Conservation (phyloP, 805 yeast genomes). For the Saccharomycopsis lassenensis region DNA sequence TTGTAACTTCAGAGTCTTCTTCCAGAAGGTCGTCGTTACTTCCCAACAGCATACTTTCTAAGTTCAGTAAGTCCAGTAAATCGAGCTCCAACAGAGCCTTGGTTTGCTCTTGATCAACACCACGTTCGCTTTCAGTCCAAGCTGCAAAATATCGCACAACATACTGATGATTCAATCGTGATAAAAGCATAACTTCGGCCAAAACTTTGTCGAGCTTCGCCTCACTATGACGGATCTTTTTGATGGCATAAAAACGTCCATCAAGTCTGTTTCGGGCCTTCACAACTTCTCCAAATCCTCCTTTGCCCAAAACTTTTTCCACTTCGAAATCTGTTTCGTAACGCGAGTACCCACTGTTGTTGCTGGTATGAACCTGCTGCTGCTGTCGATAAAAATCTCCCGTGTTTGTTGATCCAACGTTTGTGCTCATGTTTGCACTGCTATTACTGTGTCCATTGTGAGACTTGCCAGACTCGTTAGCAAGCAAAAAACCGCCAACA, state of each 20-base stretch:
- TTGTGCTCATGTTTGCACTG: too few relatives aligned
- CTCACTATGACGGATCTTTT: constrained; percentile 76
- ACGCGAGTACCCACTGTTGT: constrained; percentile 38
- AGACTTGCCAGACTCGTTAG: constrained; percentile 22
- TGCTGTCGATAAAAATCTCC: too few relatives aligned
- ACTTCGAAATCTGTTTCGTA: constrained; percentile 94
- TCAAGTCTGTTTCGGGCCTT: constrained; percentile 89
- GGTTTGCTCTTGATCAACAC: constrained; percentile 18
- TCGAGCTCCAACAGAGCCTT: too few relatives aligned
- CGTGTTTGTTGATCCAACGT: too few relatives aligned
- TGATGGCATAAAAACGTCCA: constrained; percentile 90
- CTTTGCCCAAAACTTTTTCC: constrained; percentile 80
- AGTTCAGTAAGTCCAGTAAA: too few relatives aligned
- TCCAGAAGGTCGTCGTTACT: too few relatives aligned
- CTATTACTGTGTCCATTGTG: too few relatives aligned
- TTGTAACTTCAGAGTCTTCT: too few relatives aligned
- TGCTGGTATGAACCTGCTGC: too few relatives aligned
- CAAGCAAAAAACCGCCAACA: constrained; percentile 24
- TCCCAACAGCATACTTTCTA: too few relatives aligned
- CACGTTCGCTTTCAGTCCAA: constrained; percentile 82
- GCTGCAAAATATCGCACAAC: constrained; percentile 96
- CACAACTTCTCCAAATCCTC: constrained; percentile 98
- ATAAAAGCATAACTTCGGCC: constrained; percentile 85
- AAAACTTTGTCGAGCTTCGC: constrained; percentile 70
- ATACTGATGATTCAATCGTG: constrained; percentile 87